Evolutionary conservation across 2,329 filamentous ascomycete genomes (phyloP).

Genomic region (Rutstroemia sp.): DNA sequence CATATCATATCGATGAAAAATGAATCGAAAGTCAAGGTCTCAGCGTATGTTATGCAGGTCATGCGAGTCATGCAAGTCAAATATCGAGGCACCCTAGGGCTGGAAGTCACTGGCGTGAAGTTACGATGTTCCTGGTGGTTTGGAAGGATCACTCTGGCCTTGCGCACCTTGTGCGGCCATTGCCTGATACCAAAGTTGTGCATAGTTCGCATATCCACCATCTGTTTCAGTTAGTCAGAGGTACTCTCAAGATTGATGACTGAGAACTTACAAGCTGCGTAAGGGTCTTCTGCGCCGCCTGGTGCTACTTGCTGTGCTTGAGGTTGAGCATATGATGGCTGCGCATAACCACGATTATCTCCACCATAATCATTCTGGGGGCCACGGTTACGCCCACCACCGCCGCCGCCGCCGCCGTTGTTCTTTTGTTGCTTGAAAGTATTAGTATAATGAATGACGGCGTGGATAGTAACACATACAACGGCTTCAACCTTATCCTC

Average conservation of each 20-base stretch:
- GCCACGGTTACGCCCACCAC: slow-evolving; percentile 36
- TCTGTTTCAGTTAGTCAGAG: slow-evolving; percentile 37
- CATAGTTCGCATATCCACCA: slow-evolving; percentile 74
- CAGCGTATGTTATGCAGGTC: slow-evolving; percentile 27
- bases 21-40: slow-evolving; percentile 29
- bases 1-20: slow-evolving; percentile 28
- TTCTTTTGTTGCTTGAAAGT: slow-evolving; percentile 43
- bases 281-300: slow-evolving; percentile 54
- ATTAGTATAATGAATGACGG: slow-evolving; percentile 12
- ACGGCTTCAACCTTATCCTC: slow-evolving; percentile 89
- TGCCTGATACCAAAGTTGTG: slow-evolving; percentile 75
- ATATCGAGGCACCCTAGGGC: slow-evolving; percentile 21
- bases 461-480: slow-evolving; percentile 45
- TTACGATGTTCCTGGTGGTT: slow-evolving; percentile 35
- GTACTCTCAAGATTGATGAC: slow-evolving; percentile 16
- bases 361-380: slow-evolving; percentile 48
- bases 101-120: slow-evolving; percentile 18
- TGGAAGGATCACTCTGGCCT: slow-evolving; percentile 31
- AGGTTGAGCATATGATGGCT: slow-evolving; percentile 36
- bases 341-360: slow-evolving; percentile 42
- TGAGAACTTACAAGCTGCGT: slow-evolving; percentile 58
- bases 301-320: slow-evolving; percentile 35
- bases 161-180: slow-evolving; percentile 41
- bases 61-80: slow-evolving; percentile 26
- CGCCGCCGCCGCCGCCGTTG: slow-evolving; percentile 38